Evolutionary conservation across 2,329 filamentous ascomycete genomes (phyloP), one percentile per base, ranked within the genome.

Genomic region (Fonsecaea nubica): DNA sequence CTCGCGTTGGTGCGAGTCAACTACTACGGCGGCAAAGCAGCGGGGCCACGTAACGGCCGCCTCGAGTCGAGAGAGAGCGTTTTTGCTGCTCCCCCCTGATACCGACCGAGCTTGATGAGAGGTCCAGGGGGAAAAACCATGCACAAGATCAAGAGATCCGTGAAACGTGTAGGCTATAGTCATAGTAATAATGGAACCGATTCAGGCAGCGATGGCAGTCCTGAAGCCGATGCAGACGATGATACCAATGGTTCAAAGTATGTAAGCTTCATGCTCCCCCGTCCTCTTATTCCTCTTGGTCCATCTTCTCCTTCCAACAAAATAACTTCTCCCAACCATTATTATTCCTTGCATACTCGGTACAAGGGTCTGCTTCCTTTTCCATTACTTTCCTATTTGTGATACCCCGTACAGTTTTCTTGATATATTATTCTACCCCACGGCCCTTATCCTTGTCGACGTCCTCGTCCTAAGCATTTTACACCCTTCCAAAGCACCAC

Each of bases 101-200:
- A 40, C 57, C 30, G 21, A 8, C 32, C 25, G 30, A 6, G 30
- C 30, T 32, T 32, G 15, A 48, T 42, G n/a, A 3, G 53, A n/a
- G 18, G 15, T 9, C 18, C 15, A 45, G 15, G 40, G 18, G 40
- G 40, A 13, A 13, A 36, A 33, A 55, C n/a, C n/a, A 60, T 61
- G 58, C 32, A 61, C 45, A 61, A 61, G 42, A 53, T 61, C 48
- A 58, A 78, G 77, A 15, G 77, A 80, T 33, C 74, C 76, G 8
- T 56, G 60, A 63, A 63, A 61, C 58, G 58, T 12, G 8, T 61
- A 30, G 58, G 58, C 18, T 6, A 32, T 32, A 32, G 6, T 32
- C 30, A 32, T 32, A 32, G 6, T 32, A 32, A 32, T 32, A 35
- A 45, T 53, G 48, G 48, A 30, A 54, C 45, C 58, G 58, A 61